Evolutionary conservation across 495 filamentous ascomycete species (phyloP), one percentile per base, ranked within the genome.

Genomic region (Aspergillus coremiiformis): DNA sequence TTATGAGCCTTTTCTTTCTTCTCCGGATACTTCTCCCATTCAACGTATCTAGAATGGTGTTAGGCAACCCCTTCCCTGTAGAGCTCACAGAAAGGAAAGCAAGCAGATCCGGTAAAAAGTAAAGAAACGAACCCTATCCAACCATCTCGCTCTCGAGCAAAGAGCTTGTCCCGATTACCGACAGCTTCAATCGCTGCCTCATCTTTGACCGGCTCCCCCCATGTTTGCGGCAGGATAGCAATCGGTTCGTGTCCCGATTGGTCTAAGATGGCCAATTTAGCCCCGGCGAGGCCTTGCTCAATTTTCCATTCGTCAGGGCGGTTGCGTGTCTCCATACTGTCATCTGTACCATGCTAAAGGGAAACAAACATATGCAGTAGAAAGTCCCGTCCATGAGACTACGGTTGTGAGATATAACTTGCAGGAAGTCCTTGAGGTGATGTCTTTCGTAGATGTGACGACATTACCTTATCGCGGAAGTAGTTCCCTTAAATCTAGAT

Each of bases 1-100:
- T 78, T 65, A 14, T 74, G 69, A 11, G 79, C 84, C 43, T 69
- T 65, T 42, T 71, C 69, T n/a, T n/a, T n/a, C 56, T 81, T 85
- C 35, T 84, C 82, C 0, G 82, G 84, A 48, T 84, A 83, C 11
- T 77, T 74, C 59, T 86, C 84, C 84, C 83, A 86, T 61, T 87
- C 84, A 4, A 86, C 69, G 55, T 84, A 84, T 47, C 66, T 67
- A 24, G 0, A 20, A 32, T 4, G 22, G 1, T 4, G 32, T 21
- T 17, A 9, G 8, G 42, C 17, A 44, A 42, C 17, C 11, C 32
- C 5, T 6, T 6, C 10, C 32, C 4, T 35, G n/a, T 35, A 12
- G 32, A 12, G 32, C n/a, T 12, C 3, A 35, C 32, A 11, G 32
- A 35, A 7, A 41, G 2, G 21, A 49, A 46, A 50, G 21, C 24